Base-by-base conservation (phyloP, 164 flowering plant genomes). In the Magnolia officinalis region DNA sequence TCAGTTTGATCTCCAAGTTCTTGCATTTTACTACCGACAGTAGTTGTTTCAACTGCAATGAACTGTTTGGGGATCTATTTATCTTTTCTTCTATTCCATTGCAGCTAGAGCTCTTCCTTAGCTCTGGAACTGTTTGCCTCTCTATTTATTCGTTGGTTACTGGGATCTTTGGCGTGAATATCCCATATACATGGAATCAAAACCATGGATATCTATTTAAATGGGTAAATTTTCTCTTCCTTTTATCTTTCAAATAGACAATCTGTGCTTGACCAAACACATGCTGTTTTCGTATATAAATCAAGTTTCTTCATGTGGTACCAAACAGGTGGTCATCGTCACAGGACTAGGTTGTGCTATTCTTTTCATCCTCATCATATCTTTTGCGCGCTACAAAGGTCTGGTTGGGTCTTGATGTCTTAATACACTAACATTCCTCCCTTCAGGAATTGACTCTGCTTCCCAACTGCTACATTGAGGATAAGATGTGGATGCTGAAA, bases 81-180 rank as follows among this genome's bases (percentile, higher is more conserved):
- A 50, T 37, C 24, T 24, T 64, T 31, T 26, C n/a, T 14, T 18
- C 52, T 63, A 4, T 8, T 61, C 72, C 52, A 50, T 73, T n/a
- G 67, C 66, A 96, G 99, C 84, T 96, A 63, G 99, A 96, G 87
- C 96, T 96, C 29, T 89, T 93, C 82, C 83, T 96, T 24, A 93
- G 93, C 84, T 86, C 97, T 11, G 98, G 93, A 65, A 94, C 95
- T 61, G 91, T 96, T 50, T 89, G 91, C 70, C 76, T 93, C 67
- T 88, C 98, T 19, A 75, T 92, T 77, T 95, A 87, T 82, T 87
- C 99, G 52, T 83, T 96, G 86, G 90, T 92, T 80, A 86, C 94
- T 83, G 98, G 82, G 66, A 89, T 96, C 73, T 94, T 96, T 78
- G 99, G 99, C 82, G 89, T 93, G 97, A 94, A 96, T 74, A 90